phyloP scores from a whole-genome alignment of 1,139 yeast species.

The Protomyces lactucae-debilis region DNA sequence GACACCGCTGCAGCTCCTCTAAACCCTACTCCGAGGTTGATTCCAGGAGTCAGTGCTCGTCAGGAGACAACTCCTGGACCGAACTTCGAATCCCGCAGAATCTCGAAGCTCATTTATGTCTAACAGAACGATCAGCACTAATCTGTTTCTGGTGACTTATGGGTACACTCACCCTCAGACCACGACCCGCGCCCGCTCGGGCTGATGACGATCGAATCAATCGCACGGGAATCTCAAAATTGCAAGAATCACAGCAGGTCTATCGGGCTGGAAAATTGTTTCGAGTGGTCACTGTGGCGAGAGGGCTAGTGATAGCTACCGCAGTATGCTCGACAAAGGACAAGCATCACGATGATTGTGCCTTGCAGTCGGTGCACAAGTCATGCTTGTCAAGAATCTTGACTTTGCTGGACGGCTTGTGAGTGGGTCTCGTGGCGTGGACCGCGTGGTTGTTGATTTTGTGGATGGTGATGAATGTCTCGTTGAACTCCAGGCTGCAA shows the following conservation, averaged over 20 bases:
- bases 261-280: constrained; percentile 49
- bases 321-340: constrained; percentile 46
- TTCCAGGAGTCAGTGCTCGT: too few species aligned
- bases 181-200: constrained; percentile 53
- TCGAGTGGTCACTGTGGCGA: neutral
- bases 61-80: too few species aligned
- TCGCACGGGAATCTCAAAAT: constrained; percentile 47
- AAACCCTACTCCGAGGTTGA: too few species aligned
- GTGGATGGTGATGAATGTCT: constrained; percentile 42
- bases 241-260: constrained; percentile 49
- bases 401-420: constrained; percentile 70
- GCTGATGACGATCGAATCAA: constrained; percentile 80
- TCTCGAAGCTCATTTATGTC: too few species aligned
- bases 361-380: constrained; percentile 82
- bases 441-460: constrained; percentile 73
- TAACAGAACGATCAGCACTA: neutral
- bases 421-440: constrained; percentile 90
- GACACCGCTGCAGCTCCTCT: too few species aligned
- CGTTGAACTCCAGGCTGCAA: neutral
- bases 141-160: neutral
- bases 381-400: constrained; percentile 84
- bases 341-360: constrained; percentile 62
- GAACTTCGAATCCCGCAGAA: too few species aligned
- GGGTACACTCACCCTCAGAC: neutral
- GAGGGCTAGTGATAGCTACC: neutral